Base-by-base conservation (phyloP, 306 rosid species). In the Albizia julibrissin region DNA sequence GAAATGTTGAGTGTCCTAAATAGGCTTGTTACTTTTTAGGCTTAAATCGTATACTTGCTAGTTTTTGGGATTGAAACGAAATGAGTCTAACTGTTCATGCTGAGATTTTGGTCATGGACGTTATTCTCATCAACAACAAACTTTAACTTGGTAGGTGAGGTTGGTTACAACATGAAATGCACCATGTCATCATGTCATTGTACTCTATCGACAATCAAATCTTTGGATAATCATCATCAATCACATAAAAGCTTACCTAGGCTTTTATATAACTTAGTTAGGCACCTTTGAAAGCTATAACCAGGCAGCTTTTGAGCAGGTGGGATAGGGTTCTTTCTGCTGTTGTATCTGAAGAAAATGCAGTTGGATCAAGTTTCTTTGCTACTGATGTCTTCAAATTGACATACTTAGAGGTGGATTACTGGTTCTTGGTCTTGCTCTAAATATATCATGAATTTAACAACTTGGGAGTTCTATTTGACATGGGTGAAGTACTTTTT, bases 351-450 rank as follows among this genome's bases (percentile, higher is more conserved):
- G 87, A 88, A 79, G 94, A 91, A 77, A 91, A 79, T 79, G 83
- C 92, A 5, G 72, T 82, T 84, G 90, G 83, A 75, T 87, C 94
- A 15, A 80, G 79, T 79, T 84, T 82, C 69, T 82, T 92, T 19
- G 88, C 90, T 77, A 72, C 88, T 74, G 90, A 39, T 76, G 86
- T 47, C 79, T 93, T 93, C 89, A 88, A 86, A 69, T 90, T 95
- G 85, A 95, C 97, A 22, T 91, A 93, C 83, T 91, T 95, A 84
- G 98, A 95, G 94, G 95, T 92, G 85, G 73, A 81, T 88, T 87
- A 82, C 80, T 12, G 71, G 76, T 85, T 79, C 42, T 61, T 71
- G 10, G 18, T 69, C 72, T 77, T 71, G 8, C 26, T 69, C 72
- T 80, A 65, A 64, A 71, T 69, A 42, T 81, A 61, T 81, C 69